Evolutionary conservation across 2,329 filamentous ascomycete species (phyloP).

Genomic region (Cladophialophora exuberans): DNA sequence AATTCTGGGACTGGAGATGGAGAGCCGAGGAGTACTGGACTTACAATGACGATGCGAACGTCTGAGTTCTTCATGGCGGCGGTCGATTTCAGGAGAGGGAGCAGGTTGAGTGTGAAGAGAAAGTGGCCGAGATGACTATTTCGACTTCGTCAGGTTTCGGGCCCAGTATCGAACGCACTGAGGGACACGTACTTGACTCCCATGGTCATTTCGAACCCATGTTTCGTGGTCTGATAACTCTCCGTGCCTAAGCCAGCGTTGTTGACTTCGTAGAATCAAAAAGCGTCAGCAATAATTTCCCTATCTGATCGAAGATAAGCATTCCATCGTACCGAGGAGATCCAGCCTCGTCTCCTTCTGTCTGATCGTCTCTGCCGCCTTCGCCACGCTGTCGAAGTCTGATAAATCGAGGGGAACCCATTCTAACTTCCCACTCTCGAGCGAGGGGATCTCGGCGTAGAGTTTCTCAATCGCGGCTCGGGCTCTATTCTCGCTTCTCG

Average conservation of each 20-base stretch:
- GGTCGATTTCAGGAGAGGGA: neutral
- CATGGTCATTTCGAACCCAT: neutral
- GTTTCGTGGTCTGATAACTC: neutral
- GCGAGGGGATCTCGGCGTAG: conserved; percentile 2
- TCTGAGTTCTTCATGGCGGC: neutral
- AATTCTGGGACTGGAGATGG: no score
- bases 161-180: neutral
- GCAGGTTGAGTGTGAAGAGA: neutral
- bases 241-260: neutral
- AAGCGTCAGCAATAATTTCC: neutral
- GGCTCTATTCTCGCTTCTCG: conserved; percentile 12
- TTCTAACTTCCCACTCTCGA: neutral
- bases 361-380: neutral
- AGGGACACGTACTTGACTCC: neutral
- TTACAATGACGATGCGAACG: neutral
- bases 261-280: neutral
- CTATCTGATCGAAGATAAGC: neutral
- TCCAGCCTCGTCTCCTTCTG: neutral
- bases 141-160: neutral
- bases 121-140: neutral
- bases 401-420: conserved; percentile 2
- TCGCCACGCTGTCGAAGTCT: neutral
- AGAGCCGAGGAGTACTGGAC: neutral
- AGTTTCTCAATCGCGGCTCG: conserved; percentile 10
- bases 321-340: neutral